Evolutionary conservation across 1,284 basidiomycete genomes (phyloP).

Genomic region (Earliella scabrosa): DNA sequence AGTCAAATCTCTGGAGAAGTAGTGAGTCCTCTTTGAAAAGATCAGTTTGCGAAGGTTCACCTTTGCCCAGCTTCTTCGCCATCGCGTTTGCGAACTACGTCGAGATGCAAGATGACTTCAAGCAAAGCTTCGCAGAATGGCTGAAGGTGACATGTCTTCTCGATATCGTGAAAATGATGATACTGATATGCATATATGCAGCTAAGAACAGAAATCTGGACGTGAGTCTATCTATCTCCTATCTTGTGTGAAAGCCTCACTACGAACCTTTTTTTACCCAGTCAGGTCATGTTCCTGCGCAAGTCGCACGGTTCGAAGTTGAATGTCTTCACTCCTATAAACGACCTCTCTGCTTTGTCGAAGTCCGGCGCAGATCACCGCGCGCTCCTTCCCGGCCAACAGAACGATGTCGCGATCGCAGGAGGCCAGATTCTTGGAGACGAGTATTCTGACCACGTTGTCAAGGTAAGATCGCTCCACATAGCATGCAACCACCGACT

Average conservation of each 20-base stretch:
- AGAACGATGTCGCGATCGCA: conserved; percentile 77
- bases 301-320: conserved; percentile 78
- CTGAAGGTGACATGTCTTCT: conserved; percentile 60
- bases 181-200: conserved; percentile 32
- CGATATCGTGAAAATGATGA: neutral
- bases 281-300: conserved; percentile 86
- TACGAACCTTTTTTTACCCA: no score
- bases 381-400: conserved; percentile 63
- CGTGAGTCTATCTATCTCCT: conserved; percentile 56
- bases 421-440: conserved; percentile 90
- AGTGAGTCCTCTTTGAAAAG: conserved; percentile 45
- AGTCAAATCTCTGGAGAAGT: conserved; percentile 78
- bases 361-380: conserved; percentile 62
- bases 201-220: conserved; percentile 92
- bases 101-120: conserved; percentile 68
- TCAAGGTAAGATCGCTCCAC: conserved; percentile 62
- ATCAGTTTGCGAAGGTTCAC: neutral
- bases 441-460: conserved; percentile 92
- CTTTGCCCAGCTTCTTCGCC: conserved; percentile 79
- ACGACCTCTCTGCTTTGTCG: conserved; percentile 83
- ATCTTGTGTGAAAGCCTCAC: no score
- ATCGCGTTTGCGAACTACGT: conserved; percentile 95
- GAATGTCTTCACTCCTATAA: conserved; percentile 87
- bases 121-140: conserved; percentile 86
- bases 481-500: no score